Conservation (phyloP, 1,139 yeast species). For the Meyerozyma carpophila region DNA sequence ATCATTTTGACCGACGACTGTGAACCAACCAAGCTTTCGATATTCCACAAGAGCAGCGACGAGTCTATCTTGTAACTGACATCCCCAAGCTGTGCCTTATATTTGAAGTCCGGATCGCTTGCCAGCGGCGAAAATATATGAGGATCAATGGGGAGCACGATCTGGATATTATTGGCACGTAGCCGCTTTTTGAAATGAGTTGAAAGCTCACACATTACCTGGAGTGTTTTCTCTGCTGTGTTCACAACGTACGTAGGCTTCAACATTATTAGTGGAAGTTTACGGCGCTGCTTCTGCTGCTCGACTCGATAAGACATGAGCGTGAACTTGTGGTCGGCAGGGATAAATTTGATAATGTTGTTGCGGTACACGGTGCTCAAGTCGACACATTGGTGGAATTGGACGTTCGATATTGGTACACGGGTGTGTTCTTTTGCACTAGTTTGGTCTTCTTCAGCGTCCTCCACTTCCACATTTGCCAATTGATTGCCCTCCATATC, state of each 20-base stretch:
- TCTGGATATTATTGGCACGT: slow-evolving; percentile 27
- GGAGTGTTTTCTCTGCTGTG: slow-evolving; percentile 21
- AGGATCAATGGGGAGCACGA: slow-evolving; percentile 35
- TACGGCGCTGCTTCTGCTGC: slow-evolving; percentile 29
- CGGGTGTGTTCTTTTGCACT: slow-evolving; percentile 6
- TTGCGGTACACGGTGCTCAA: slow-evolving; percentile 33
- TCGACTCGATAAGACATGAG: slow-evolving; percentile 39
- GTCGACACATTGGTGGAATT: slow-evolving; percentile 44
- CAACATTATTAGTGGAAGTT: slow-evolving; percentile 34
- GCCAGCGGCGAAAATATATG: slow-evolving; percentile 22
- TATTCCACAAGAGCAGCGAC: slow-evolving; percentile 56
- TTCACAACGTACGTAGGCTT: slow-evolving; percentile 29
- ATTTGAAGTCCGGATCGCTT: slow-evolving; percentile 23
- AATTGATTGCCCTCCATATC: slow-evolving; percentile 14
- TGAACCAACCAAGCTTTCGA: slow-evolving; percentile 52
- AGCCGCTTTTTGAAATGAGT: slow-evolving; percentile 32
- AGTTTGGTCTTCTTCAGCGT: slow-evolving; percentile 14
- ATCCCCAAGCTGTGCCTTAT: slow-evolving; percentile 37
- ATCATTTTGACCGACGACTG: slow-evolving; percentile 33
- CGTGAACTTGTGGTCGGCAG: slow-evolving; percentile 42
- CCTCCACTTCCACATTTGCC: slow-evolving; percentile 10
- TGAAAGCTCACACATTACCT: slow-evolving; percentile 30
- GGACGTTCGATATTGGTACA: slow-evolving; percentile 38
- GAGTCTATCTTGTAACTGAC: slow-evolving; percentile 39
- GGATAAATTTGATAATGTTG: slow-evolving; percentile 37